Conservation (phyloP, 2,329 filamentous ascomycete species). For the Pezicula neosporulosa region DNA sequence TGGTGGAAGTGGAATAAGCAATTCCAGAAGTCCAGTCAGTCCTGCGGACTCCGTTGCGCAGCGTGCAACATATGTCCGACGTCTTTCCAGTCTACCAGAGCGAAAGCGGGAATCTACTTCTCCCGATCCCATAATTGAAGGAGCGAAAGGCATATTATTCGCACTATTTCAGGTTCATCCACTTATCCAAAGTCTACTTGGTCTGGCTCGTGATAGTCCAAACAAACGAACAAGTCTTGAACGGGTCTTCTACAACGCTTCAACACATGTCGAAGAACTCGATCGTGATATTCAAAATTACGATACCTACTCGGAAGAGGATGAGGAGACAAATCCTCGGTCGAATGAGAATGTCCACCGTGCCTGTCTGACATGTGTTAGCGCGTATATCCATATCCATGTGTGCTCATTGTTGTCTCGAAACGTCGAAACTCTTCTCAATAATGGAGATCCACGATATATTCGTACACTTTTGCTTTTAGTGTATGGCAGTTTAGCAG, state of each 20-base stretch:
- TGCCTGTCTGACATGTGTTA: conserved; percentile 60
- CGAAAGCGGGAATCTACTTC: conserved; percentile 58
- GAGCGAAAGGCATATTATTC: conserved; percentile 64
- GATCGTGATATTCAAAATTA: conserved; percentile 63
- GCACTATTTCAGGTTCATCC: conserved; percentile 67
- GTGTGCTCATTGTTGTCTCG: conserved; percentile 57
- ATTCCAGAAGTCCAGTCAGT: conserved; percentile 49
- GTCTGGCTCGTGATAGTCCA: conserved; percentile 56
- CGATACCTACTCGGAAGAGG: conserved; percentile 46
- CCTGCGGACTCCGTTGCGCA: conserved; percentile 55
- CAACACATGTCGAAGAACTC: conserved; percentile 61
- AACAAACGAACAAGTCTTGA: conserved; percentile 61
- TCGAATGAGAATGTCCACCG: conserved; percentile 63
- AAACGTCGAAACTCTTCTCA: conserved; percentile 61
- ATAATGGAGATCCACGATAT: conserved; percentile 64
- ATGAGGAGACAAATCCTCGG: conserved; percentile 41
- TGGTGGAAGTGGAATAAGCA: conserved; percentile 19
- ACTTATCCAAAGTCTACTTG: conserved; percentile 63
- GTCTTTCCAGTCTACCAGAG: conserved; percentile 59
- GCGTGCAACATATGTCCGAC: conserved; percentile 58
- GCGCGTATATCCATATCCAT: conserved; percentile 63
- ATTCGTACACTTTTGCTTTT: conserved; percentile 61
- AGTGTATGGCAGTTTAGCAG: conserved; percentile 66
- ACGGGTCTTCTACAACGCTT: conserved; percentile 65
- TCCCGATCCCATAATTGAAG: conserved; percentile 59